Evolutionary conservation across 805 yeast genomes (phyloP).

Genomic region (Scheffersomyces coipomensis): DNA sequence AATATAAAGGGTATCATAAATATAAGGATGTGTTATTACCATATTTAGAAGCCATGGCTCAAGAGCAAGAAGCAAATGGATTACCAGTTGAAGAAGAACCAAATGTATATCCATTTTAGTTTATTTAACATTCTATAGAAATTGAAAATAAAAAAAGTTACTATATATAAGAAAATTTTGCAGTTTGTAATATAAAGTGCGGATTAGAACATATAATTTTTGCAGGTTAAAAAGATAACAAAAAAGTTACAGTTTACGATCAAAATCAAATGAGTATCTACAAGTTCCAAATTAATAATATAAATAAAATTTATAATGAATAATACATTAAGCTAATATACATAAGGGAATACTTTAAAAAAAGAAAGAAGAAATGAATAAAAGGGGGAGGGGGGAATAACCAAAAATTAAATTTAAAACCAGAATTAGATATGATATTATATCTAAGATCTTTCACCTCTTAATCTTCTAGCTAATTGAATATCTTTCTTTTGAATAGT

Average conservation of each 20-base stretch:
- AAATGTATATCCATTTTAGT: slow-evolving; percentile 42
- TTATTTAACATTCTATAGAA: no score
- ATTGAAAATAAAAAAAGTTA: no score
- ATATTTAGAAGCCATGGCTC: slow-evolving; percentile 47
- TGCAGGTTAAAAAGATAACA: no score
- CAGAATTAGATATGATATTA: slow-evolving; percentile 3
- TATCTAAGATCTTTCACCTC: slow-evolving; percentile 47
- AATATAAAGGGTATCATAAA: slow-evolving; percentile 56
- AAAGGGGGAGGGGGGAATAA: slow-evolving; percentile 2
- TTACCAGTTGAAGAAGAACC: slow-evolving; percentile 39
- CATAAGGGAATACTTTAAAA: not conserved
- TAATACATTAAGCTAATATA: no score
- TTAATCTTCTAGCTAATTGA: slow-evolving; percentile 51
- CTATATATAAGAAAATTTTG: no score
- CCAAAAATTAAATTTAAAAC: slow-evolving; percentile 6
- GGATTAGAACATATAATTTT: no score
- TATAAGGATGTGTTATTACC: slow-evolving; percentile 55
- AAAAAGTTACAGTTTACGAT: no score
- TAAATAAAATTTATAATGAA: no score
- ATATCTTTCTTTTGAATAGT: slow-evolving; percentile 51
- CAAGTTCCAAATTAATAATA: no score
- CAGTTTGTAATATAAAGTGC: no score
- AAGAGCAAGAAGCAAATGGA: slow-evolving; percentile 48
- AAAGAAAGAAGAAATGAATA: slow-evolving; percentile 3
- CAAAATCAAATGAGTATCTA: no score